These are phyloP conservation scores for Ophiostoma pallidulum DNA, from an alignment of 2,329 filamentous ascomycete species.

Conservation along the genomic window DNA sequence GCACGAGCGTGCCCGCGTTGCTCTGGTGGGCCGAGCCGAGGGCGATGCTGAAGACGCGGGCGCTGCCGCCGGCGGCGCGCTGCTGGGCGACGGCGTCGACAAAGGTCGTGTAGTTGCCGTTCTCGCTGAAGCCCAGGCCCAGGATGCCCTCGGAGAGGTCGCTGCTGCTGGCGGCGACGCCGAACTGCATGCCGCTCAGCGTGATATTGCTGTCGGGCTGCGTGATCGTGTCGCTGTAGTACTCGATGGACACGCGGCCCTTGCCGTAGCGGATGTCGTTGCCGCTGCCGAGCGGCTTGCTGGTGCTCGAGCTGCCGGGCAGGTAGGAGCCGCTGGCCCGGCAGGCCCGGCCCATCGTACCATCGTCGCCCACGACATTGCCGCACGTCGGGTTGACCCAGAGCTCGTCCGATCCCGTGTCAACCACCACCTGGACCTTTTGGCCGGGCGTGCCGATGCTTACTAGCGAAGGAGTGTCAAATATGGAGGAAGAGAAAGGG, in stretches of 20 bases:
- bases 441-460: constrained; percentile 41
- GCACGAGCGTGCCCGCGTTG: constrained; percentile 21
- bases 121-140: constrained; percentile 23
- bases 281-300: constrained; percentile 11
- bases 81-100: constrained; percentile 23
- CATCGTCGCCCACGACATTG: constrained; percentile 16
- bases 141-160: constrained; percentile 25
- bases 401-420: constrained; percentile 45
- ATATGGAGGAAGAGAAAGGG: not conserved
- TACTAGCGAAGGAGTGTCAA: constrained; percentile 20
- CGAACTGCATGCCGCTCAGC: constrained; percentile 23
- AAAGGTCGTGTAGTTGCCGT: constrained; percentile 23
- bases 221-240: constrained; percentile 23
- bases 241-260: constrained; percentile 21
- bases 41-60: constrained; percentile 19
- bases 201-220: constrained; percentile 22
- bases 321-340: constrained; percentile 30
- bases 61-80: constrained; percentile 16
- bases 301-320: constrained; percentile 19
- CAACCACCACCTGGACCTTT: constrained; percentile 36
- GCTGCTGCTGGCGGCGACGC: constrained; percentile 21
- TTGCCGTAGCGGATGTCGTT: constrained; percentile 23
- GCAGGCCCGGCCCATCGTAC: constrained; percentile 28
- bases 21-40: constrained; percentile 14
- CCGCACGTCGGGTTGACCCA: constrained; percentile 51